Base-by-base conservation (phyloP, 495 filamentous ascomycete species). In the Aspergillus coremiiformis region DNA sequence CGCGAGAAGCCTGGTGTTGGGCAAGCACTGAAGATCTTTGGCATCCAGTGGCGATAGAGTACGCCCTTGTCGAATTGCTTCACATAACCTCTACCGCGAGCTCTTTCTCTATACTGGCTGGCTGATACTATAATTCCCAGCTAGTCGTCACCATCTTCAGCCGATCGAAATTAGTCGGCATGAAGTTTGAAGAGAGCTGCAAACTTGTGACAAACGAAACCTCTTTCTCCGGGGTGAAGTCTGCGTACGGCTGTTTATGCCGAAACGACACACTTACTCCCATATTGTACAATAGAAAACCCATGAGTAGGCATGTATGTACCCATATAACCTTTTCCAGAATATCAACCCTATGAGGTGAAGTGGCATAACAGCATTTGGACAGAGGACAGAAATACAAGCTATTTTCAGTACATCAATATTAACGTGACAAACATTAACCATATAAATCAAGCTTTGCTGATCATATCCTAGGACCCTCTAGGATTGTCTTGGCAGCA, bases 401-500 rank as follows among this genome's bases (percentile, higher is more conserved):
- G 14, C 32, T 27, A 37, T 39, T n/a, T 39, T 23, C 29, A 48
- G 23, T 42, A 42, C 37, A 33, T 22, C 43, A 47, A 47, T 42
- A 33, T 35, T 29, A 55, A 49, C 39, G 56, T 52, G 46, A 59
- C 24, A 56, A 58, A 64, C 55, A 35, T 63, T 53, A 65, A 59
- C 53, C 58, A 63, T 51, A 53, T 42, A 62, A 54, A 54, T 54
- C 54, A 61, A 44, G 46, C 51, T 57, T 47, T 39, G 50, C 43
- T 23, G 52, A 68, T 59, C 57, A 63, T 52, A 75, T 65, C 39
- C 73, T 53, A 39, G 72, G 69, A 6, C 76, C 71, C 44, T 85
- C 78, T 47, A 88, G 59, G 62, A 90, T 89, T 3, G 65, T 66
- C 72, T 72, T 80, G 0, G 85, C 86, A 66, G 83, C 83, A 47